These are phyloP conservation scores for Geranium incanum DNA, from an alignment of 441 rosid genomes.

Conservation along the genomic window DNA sequence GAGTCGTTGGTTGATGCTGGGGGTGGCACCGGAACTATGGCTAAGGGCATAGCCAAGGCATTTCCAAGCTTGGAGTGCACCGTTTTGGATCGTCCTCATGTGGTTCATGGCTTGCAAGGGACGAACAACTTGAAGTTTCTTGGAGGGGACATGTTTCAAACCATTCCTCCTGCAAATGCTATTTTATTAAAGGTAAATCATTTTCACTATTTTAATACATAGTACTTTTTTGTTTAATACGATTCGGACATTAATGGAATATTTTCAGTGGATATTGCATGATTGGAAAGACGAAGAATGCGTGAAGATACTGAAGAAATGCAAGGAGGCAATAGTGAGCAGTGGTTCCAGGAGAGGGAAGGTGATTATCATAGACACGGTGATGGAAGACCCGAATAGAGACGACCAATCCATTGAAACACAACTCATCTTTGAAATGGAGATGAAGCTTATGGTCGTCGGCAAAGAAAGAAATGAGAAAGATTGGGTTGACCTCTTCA, in stretches of 20 bases:
- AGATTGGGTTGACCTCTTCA: slow-evolving; percentile 32
- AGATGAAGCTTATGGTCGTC: slow-evolving; percentile 3
- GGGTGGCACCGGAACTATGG: slow-evolving; percentile 15
- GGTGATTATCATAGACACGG: slow-evolving; percentile 25
- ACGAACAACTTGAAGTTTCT: slow-evolving; percentile 16
- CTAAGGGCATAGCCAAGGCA: slow-evolving; percentile 13
- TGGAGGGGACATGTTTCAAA: slow-evolving; percentile 21
- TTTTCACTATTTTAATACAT: too few species aligned
- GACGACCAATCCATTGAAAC: slow-evolving; percentile 15
- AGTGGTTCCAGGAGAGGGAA: slow-evolving; percentile 4
- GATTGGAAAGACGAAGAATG: slow-evolving; percentile 30
- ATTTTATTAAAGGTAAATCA: slow-evolving; percentile 16
- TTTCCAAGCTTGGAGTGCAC: slow-evolving; percentile 16
- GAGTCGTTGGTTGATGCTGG: background rate
- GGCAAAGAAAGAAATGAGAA: slow-evolving; percentile 29
- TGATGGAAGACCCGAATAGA: slow-evolving; percentile 1
- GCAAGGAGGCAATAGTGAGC: slow-evolving; percentile 22
- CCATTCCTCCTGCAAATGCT: slow-evolving; percentile 20
- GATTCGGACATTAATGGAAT: too few species aligned
- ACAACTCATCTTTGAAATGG: slow-evolving; percentile 23
- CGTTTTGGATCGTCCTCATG: slow-evolving; percentile 20
- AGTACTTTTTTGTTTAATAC: too few species aligned
- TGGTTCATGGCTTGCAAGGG: slow-evolving; percentile 10
- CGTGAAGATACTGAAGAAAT: slow-evolving; percentile 20
- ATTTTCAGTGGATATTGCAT: slow-evolving; percentile 24